Conservation (phyloP, 2,329 filamentous ascomycete species). For the Colletotrichum acutatum region DNA sequence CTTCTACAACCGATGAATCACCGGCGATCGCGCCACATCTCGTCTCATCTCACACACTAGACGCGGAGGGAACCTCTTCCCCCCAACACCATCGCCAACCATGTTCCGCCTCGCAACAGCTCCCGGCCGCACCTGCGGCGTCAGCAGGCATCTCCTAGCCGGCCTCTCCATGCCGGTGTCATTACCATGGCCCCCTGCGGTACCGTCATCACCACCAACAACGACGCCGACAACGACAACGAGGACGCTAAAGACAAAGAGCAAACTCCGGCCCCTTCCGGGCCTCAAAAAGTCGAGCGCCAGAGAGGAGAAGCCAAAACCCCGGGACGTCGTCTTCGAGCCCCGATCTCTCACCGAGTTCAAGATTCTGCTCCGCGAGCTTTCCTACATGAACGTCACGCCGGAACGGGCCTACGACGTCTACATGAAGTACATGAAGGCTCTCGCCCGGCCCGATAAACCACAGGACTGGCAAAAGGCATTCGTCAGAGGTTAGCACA, state of each 20-base stretch:
- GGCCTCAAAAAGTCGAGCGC: neutral
- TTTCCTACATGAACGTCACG: neutral
- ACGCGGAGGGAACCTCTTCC: neutral
- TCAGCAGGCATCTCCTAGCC: neutral
- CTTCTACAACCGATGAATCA: neutral
- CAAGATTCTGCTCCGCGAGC: neutral
- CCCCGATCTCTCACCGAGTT: slow-evolving; percentile 5
- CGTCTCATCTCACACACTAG: neutral
- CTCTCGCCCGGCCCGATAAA: neutral
- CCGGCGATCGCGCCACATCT: neutral
- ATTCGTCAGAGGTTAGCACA: slow-evolving; percentile 16
- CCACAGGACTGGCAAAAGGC: neutral
- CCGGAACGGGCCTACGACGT: slow-evolving; percentile 2
- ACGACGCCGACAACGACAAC: too few relatives aligned
- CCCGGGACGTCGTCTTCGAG: neutral
- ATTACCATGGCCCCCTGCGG: neutral
- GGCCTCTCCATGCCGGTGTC: neutral
- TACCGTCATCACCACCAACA: neutral
- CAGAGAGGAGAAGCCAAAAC: neutral
- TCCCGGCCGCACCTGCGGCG: neutral
- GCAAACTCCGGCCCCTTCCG: neutral
- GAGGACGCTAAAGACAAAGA: slow-evolving; percentile 9
- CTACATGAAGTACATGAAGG: slow-evolving; percentile 14
- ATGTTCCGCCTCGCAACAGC: slow-evolving; percentile 17
- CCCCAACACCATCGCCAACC: neutral